Evolutionary conservation across 352 stramenopile genomes (phyloP), one percentile per base, ranked within the genome.

Genomic region (Pythium utonaiense): DNA sequence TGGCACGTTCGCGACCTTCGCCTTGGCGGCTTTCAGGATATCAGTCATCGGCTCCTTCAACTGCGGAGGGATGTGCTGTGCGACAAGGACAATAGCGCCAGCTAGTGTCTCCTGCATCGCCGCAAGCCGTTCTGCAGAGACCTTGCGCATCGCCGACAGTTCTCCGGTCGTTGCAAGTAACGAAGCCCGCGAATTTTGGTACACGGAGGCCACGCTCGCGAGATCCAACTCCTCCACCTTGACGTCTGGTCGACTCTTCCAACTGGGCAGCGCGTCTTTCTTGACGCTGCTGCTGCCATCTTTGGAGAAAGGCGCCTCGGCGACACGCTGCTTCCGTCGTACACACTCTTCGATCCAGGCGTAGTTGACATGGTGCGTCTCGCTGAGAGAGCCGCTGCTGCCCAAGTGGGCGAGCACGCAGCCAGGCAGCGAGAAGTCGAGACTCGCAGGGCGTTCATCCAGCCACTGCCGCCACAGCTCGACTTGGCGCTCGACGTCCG

Each of bases 301-400:
- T 19, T 57, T 60, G 19, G 66, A 61, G 63, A 67, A 66, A 58
- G 44, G 69, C 64, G 61, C 70, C 70, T 95, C 86, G 8, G 73
- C 69, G 0, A 90, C 73, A 19, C 70, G 69, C 40, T 58, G 70
- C 34, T 88, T 86, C 13, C 70, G 71, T 6, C 65, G 66, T 19
- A 92, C 69, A 48, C 80, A 93, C 54, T 93, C 83, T 64, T 95
- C 82, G 58, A 95, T 84, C 86, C 86, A 95, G 27, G 61, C 76
- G 64, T 88, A 89, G 44, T 74, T 91, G 31, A 95, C 73, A 52
- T 85, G 72, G 33, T 87, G 63, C 38, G 88, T 83, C 62, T 69
- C 71, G 3, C 67, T 48, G n/a, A 93, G 53, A 1, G 78, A 71
- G 3, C 82, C 74, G 6, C 40, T 54, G 30, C 83, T 71, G 19